Evolutionary conservation across 257 asterid species (phyloP).

Genomic region (Parsonsia alboflavescens): DNA sequence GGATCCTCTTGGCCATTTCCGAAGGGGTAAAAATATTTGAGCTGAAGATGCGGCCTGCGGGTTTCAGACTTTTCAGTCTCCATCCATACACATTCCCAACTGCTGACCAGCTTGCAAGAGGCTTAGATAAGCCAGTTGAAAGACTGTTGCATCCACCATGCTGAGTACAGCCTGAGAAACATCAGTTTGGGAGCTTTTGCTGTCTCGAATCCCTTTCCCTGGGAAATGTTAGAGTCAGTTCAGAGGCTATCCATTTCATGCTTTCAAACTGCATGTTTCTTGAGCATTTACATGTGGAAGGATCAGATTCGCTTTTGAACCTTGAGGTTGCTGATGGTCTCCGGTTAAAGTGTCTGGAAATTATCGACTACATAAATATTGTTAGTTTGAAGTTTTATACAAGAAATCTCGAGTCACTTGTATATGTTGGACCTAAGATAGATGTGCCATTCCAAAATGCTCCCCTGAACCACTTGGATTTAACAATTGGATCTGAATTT

Average conservation of each 20-base stretch:
- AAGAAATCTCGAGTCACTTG: background rate
- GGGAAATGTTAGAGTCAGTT: background rate
- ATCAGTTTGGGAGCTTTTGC: background rate
- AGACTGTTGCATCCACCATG: background rate
- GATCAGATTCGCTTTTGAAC: background rate
- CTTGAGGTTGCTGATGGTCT: background rate
- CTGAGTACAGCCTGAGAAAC: background rate
- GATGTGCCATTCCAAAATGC: background rate
- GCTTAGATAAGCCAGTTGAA: background rate
- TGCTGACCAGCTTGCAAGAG: background rate
- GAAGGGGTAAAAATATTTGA: background rate
- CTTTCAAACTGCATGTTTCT: background rate
- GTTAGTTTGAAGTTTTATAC: background rate
- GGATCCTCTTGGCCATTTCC: background rate
- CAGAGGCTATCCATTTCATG: background rate
- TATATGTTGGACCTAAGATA: background rate
- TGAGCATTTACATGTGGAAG: background rate
- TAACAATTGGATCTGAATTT: background rate
- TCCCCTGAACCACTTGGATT: background rate
- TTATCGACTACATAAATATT: background rate
- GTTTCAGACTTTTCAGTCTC: no score
- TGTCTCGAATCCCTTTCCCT: constrained; percentile 1
- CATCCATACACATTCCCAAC: background rate
- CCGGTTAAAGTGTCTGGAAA: background rate
- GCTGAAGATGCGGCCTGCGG: background rate